A percentile compares a stretch with the other conserved stretches of the same genome.
Evolutionary conservation across 306 rosid genomes (phyloP).

Genomic region (Boehmeria nivea): DNA sequence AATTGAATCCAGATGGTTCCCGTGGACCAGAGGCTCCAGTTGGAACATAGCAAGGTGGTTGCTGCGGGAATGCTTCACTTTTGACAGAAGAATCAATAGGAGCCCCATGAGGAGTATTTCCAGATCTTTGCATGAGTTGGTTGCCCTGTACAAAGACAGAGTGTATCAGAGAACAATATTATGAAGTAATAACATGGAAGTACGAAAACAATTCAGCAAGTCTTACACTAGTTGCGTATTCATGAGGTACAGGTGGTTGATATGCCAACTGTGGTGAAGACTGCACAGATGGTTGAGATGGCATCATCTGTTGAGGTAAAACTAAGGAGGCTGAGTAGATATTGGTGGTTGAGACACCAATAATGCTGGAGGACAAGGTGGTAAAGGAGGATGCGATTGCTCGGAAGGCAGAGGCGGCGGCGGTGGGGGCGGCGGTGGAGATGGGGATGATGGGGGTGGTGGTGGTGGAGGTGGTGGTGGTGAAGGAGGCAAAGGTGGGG

Average conservation of each 20-base stretch:
- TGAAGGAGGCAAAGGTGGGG: conserved; percentile 92
- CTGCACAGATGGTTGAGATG: conserved; percentile 40
- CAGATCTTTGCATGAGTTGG: conserved; percentile 68
- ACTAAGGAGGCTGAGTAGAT: conserved; percentile 43
- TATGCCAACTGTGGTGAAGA: too few species aligned
- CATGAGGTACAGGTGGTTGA: too few species aligned
- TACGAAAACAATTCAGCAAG: too few species aligned
- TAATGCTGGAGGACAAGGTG: conserved; percentile 49
- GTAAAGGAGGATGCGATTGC: conserved; percentile 60
- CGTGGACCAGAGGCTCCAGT: conserved; percentile 55
- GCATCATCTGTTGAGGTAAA: conserved; percentile 52
- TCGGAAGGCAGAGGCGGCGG: conserved; percentile 44
- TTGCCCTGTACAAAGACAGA: conserved; percentile 56
- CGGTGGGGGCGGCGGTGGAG: conserved; percentile 35
- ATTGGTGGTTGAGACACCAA: conserved; percentile 65
- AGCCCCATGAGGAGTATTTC: conserved; percentile 61
- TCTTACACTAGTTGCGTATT: too few species aligned
- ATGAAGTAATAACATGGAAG: not conserved
- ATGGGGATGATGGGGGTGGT: conserved; percentile 35
- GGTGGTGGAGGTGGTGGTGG: conserved; percentile 85
- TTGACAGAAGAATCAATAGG: conserved; percentile 45
- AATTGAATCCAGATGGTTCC: conserved; percentile 67
- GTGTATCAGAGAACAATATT: too few species aligned
- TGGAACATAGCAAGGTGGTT: conserved; percentile 52
- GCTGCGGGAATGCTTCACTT: conserved; percentile 55